Conservation (phyloP, 305 asterid genomes). For the Solanum hybrid region DNA sequence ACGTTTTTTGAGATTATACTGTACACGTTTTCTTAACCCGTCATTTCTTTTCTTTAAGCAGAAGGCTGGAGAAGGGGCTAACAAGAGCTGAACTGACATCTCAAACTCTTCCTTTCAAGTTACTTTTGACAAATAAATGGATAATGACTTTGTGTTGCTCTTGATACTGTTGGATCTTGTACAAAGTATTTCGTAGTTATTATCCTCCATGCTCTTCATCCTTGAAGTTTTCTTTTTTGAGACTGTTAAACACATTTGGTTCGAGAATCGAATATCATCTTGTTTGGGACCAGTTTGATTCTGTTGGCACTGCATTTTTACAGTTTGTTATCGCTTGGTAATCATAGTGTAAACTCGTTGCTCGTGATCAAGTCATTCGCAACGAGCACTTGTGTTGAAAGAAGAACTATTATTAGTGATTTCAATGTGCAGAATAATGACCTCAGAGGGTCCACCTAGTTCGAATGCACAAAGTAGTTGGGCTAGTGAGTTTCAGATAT, state of each 20-base stretch:
- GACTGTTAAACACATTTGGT: neutral
- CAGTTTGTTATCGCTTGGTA: neutral
- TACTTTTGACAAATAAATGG: slow-evolving; percentile 9
- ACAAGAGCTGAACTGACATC: slow-evolving; percentile 8
- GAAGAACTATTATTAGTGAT: too few species aligned
- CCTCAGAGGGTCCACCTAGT: too few species aligned
- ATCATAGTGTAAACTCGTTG: neutral
- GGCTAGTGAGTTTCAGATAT: too few species aligned
- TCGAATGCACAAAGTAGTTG: too few species aligned
- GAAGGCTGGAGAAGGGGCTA: slow-evolving; percentile 17
- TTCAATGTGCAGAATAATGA: too few species aligned
- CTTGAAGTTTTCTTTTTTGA: neutral
- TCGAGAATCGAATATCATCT: neutral
- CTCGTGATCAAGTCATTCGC: neutral
- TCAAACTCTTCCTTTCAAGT: neutral
- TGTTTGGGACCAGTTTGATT: neutral
- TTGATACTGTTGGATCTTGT: neutral
- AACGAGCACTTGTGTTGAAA: too few species aligned
- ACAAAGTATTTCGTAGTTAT: neutral
- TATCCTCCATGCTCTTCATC: neutral
- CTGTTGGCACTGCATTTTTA: neutral
- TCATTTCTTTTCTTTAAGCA: neutral
- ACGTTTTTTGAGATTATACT: neutral
- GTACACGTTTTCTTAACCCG: neutral
- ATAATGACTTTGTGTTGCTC: neutral